These are phyloP conservation scores for Leccinum incarnatum DNA, from an alignment of 768 basidiomycete genomes.

Conservation along the genomic window DNA sequence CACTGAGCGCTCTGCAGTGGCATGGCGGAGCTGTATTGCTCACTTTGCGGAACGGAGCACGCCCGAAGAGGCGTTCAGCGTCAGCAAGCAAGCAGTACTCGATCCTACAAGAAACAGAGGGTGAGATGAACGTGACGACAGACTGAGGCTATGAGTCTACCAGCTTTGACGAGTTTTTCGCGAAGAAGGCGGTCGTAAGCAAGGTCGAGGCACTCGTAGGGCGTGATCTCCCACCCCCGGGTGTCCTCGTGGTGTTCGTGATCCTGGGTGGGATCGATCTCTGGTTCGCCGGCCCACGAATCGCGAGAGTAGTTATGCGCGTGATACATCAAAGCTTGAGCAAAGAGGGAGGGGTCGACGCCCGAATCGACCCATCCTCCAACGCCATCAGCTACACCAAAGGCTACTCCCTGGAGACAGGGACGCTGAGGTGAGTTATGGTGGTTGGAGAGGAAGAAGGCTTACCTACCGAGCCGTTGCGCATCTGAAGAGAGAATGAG, in stretches of 20 bases:
- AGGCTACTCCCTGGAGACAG: constrained; percentile 58
- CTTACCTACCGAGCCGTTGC: constrained; percentile 68
- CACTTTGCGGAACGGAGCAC: constrained; percentile 77
- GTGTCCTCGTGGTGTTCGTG: constrained; percentile 60
- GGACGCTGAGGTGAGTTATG: constrained; percentile 24
- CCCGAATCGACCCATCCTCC: constrained; percentile 87
- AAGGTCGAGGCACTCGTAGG: constrained; percentile 66
- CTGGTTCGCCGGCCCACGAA: constrained; percentile 83
- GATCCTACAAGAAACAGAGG: constrained; percentile 50
- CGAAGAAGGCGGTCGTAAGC: constrained; percentile 70
- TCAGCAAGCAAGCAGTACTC: constrained; percentile 78
- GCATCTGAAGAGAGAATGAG: constrained; percentile 52
- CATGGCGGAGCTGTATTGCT: constrained; percentile 20
- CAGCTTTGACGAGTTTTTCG: constrained; percentile 58
- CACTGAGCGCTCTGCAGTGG: constrained; percentile 3
- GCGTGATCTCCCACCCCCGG: constrained; percentile 68
- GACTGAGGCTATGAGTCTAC: constrained; percentile 33
- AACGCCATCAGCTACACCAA: constrained; percentile 91
- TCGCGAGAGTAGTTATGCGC: constrained; percentile 67
- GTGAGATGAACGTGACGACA: neutral
- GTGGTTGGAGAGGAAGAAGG: neutral
- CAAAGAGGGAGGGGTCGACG: constrained; percentile 85
- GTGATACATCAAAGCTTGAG: constrained; percentile 89
- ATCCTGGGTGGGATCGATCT: constrained; percentile 73
- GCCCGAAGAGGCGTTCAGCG: constrained; percentile 72